A percentile compares a stretch with the other conserved stretches of the same genome.
Evolutionary conservation across 768 basidiomycete species (phyloP).

Genomic region (Xerocomellus dryophilus): DNA sequence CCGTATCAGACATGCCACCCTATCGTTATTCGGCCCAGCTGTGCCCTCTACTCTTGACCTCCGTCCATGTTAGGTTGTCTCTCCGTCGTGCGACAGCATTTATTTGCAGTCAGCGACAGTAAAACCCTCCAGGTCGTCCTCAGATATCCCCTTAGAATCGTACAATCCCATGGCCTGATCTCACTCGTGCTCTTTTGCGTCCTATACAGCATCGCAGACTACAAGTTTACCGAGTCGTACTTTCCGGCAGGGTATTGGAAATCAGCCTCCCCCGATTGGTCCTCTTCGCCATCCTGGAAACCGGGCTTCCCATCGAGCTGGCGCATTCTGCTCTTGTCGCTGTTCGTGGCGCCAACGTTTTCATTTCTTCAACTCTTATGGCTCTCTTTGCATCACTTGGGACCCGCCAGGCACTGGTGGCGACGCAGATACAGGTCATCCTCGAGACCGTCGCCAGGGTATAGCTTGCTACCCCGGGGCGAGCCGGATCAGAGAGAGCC

Average conservation of each 20-base stretch:
- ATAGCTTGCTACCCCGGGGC: constrained; percentile 8
- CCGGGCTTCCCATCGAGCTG: constrained; percentile 20
- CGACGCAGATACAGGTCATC: not conserved
- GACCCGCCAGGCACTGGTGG: not conserved
- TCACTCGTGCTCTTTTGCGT: not conserved
- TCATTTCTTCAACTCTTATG: constrained; percentile 7
- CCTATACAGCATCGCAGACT: constrained; percentile 12
- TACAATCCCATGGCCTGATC: not conserved
- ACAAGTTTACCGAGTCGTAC: constrained; percentile 8
- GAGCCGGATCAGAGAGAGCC: constrained; percentile 1
- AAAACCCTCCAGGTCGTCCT: not conserved
- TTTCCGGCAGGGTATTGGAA: not conserved
- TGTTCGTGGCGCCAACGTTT: constrained; percentile 14
- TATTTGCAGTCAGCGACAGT: not conserved
- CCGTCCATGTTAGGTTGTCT: constrained; percentile 4
- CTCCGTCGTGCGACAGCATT: not conserved
- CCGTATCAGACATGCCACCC: too few relatives aligned
- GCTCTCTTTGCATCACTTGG: not conserved
- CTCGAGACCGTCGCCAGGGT: not conserved
- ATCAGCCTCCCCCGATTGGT: too few relatives aligned
- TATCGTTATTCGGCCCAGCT: too few relatives aligned
- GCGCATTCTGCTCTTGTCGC: constrained; percentile 13
- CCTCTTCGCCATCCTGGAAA: constrained; percentile 11
- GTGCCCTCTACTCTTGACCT: not conserved
- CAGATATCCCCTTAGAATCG: not conserved